Evolutionary conservation across 805 yeast genomes (phyloP), one percentile per base, ranked within the genome.

Genomic region (Starmerella riodocensis): DNA sequence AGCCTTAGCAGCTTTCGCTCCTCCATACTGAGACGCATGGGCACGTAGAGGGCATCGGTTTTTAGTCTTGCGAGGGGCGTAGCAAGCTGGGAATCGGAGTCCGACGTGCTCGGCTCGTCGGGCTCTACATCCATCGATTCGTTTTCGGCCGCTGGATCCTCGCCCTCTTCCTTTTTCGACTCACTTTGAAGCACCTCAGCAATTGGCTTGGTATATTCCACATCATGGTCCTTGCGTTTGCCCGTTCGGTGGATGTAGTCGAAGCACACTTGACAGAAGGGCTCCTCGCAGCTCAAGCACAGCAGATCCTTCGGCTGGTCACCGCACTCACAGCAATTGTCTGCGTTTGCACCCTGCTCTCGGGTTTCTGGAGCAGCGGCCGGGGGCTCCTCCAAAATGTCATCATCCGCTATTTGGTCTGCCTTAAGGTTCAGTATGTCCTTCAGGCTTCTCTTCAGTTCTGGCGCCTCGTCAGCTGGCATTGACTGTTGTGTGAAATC

Each of bases 211-310:
- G 43, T 32, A 36, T 36, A 32, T 47, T 46, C 6, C 53, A 58
- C 37, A 39, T 49, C 28, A 52, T 60, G 58, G 12, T 35, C 16
- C 27, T 43, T 28, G 38, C 61, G 37, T 37, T 52, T 42, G 14
- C 91, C 91, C 23, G 80, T 77, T 40, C 76, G 66, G 51, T 79
- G 91, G 18, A 77, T 64, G 61, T 76, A 69, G 32, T 66, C 73
- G 52, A 70, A 78, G 53, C 88, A 80, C 3, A 77, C 81, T 23
- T 67, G 64, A 57, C 91, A 79, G 50, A 76, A 79, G 13, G 64
- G 64, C 50, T 79, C 88, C 29, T 69, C 71, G 58, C 91, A 79
- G 41, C 66, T 66, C 24, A 59, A 53, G 56, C 91, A 79, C 27
- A 62, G 56, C n/a, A 75, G 56, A 48, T 76, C 82, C 4, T 71